Conservation (phyloP, 371 early-diverging fungal species). For the Mucor circinelloides region DNA sequence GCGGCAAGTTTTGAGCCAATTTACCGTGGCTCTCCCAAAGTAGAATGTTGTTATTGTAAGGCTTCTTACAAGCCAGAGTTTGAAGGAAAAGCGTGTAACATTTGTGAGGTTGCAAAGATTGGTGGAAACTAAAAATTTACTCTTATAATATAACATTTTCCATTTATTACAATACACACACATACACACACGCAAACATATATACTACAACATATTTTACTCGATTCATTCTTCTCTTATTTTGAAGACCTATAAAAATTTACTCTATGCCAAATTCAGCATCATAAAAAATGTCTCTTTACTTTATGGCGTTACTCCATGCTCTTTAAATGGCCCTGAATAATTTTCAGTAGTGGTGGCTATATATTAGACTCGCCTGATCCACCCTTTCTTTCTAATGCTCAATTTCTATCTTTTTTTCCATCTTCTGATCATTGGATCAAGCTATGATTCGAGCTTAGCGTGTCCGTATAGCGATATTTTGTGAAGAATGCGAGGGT, state of each 20-base stretch:
- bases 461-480: no score
- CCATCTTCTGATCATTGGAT: no score
- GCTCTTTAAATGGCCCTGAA: no score
- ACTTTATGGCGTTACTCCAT: no score
- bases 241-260: neutral
- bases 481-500: no score
- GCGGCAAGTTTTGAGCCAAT: slow-evolving; percentile 83
- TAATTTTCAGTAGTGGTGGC: no score
- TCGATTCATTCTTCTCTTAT: neutral
- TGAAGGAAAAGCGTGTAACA: slow-evolving; percentile 75
- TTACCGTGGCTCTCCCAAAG: slow-evolving; percentile 78
- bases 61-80: slow-evolving; percentile 86
- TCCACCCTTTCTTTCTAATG: no score
- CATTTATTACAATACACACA: neutral
- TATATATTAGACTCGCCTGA: no score
- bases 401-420: no score
- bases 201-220: neutral
- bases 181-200: no score
- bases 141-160: neutral
- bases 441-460: no score
- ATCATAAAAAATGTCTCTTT: no score
- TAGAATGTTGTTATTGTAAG: slow-evolving; percentile 85
- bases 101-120: slow-evolving; percentile 82
- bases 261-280: neutral
- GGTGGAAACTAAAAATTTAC: slow-evolving; percentile 26